Conservation (phyloP, 1,284 basidiomycete species). For the Phaffia rhodozyma region DNA sequence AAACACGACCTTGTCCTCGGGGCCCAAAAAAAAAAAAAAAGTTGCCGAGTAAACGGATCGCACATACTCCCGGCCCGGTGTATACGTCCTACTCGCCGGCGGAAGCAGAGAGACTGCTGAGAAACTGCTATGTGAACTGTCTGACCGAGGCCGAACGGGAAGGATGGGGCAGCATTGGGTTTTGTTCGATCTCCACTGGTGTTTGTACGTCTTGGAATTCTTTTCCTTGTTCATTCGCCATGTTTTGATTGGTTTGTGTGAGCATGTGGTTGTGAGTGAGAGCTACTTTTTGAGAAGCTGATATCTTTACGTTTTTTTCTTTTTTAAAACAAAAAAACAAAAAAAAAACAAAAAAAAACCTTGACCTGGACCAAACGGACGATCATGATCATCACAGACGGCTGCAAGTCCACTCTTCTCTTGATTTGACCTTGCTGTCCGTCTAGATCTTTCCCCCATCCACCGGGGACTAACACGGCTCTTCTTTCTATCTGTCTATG, state of each 20-base stretch:
- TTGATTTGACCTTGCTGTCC: too few species aligned
- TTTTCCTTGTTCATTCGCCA: too few species aligned
- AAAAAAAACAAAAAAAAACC: too few species aligned
- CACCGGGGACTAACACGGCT: too few species aligned
- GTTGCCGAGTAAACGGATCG: constrained; percentile 48
- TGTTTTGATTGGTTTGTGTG: neutral
- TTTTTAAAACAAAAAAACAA: too few species aligned
- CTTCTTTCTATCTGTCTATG: too few species aligned
- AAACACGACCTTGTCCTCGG: neutral
- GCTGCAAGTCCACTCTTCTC: too few species aligned
- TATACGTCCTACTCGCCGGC: constrained; percentile 41
- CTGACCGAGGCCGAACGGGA: constrained; percentile 50
- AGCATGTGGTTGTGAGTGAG: too few species aligned
- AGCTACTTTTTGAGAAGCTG: neutral
- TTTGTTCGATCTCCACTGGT: constrained; percentile 67
- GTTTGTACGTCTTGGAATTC: constrained; percentile 46
- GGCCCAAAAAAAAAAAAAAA: neutral
- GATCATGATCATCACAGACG: too few species aligned
- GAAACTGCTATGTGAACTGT: constrained; percentile 54
- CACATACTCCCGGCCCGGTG: constrained; percentile 75
- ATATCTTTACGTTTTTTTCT: too few species aligned
- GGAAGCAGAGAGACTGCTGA: constrained; percentile 44
- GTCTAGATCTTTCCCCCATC: too few species aligned
- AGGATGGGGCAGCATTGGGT: constrained; percentile 52
- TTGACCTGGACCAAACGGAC: neutral